A percentile compares a stretch with the other conserved stretches of the same genome.
phyloP scores from a whole-genome alignment of 1,284 basidiomycete species.

The Neonothopanus nambi region DNA sequence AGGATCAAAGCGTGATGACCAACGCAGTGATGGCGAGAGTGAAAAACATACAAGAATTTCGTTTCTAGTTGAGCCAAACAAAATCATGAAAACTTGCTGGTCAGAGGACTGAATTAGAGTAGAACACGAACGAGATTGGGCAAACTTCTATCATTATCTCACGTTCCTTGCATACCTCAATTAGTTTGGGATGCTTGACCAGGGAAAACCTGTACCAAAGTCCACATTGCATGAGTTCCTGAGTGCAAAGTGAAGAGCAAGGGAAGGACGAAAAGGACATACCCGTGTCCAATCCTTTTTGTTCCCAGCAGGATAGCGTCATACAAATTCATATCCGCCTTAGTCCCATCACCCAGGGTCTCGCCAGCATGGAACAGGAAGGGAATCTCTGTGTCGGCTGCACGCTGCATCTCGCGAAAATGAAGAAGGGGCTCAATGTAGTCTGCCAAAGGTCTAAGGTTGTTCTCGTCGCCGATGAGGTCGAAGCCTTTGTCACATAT shows the following conservation, averaged over 20 bases:
- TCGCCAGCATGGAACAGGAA: conserved; percentile 83
- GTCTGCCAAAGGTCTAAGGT: conserved; percentile 57
- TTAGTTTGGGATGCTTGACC: conserved; percentile 70
- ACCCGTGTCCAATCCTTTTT: conserved; percentile 81
- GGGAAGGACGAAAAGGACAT: conserved; percentile 15
- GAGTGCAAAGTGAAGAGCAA: too few species aligned
- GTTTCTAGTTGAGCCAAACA: conserved; percentile 42
- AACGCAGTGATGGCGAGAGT: conserved; percentile 35
- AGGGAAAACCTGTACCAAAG: conserved; percentile 56
- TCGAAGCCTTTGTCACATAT: conserved; percentile 62
- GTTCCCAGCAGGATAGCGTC: conserved; percentile 78
- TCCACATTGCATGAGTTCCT: background rate
- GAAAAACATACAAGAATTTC: conserved; percentile 56
- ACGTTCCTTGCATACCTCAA: conserved; percentile 63
- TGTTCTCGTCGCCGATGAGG: conserved; percentile 77
- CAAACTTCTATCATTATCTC: conserved; percentile 71
- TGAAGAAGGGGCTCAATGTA: conserved; percentile 64
- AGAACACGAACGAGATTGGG: conserved; percentile 63
- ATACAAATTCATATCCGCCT: conserved; percentile 73
- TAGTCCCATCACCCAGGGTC: conserved; percentile 71
- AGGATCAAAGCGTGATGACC: background rate
- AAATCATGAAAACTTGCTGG: conserved; percentile 25
- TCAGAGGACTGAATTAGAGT: conserved; percentile 33
- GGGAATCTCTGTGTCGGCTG: conserved; percentile 65
- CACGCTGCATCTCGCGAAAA: conserved; percentile 58